A percentile compares a stretch with the other conserved stretches of the same genome.
Conservation (phyloP, 140 eudicot genomes). For the Erigeron philadelphicus region DNA sequence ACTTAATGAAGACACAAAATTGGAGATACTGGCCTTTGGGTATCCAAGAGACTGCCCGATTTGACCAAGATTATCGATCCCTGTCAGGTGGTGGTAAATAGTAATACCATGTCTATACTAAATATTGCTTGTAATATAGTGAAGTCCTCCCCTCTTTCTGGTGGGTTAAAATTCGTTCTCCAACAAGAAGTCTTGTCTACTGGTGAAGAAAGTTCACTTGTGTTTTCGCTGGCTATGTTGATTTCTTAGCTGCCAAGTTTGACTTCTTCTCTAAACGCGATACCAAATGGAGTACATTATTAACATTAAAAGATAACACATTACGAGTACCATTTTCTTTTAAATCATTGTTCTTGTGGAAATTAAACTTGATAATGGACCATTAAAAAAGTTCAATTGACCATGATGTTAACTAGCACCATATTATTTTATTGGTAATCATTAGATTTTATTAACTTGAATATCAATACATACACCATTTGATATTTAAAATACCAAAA, state of each 20-base stretch:
- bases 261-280: constrained; percentile 48
- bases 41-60: constrained; percentile 74
- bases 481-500: no score
- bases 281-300: constrained; percentile 40
- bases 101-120: constrained; percentile 63
- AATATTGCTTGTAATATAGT: constrained; percentile 69
- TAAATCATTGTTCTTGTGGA: no score
- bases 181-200: constrained; percentile 38
- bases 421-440: no score
- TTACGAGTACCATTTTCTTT: no score
- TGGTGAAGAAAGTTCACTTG: background rate
- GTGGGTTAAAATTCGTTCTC: constrained; percentile 42
- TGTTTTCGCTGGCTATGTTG: constrained; percentile 22
- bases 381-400: no score
- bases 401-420: no score
- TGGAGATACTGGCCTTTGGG: constrained; percentile 46
- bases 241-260: constrained; percentile 26
- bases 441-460: no score
- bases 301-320: no score
- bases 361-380: no score
- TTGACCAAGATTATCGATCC: constrained; percentile 75
- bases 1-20: constrained; percentile 62
- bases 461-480: no score
- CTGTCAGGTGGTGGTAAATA: constrained; percentile 60
- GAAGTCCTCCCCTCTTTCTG: constrained; percentile 67